Base-by-base conservation (phyloP, 768 basidiomycete genomes). In the Paxillus involutus region DNA sequence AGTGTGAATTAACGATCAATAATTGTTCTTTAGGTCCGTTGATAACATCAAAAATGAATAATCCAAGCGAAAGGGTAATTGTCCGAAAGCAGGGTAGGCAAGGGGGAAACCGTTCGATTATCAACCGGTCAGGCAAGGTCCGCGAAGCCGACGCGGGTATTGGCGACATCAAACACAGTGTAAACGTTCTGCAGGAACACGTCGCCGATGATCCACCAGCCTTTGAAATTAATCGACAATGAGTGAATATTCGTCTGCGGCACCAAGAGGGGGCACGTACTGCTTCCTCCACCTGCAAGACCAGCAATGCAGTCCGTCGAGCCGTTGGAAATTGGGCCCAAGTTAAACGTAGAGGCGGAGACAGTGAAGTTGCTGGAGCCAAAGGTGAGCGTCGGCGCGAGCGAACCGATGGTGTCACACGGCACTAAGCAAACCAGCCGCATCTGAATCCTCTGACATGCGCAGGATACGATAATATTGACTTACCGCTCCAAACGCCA, bases 101-200 rank as follows among this genome's bases (percentile, higher is more conserved):
- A n/a, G 7, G 26, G 1, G 16, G 19, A 14, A 39, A 44, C 3
- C 5, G 46, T 52, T 43, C 19, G 35, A 33, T 13, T 6, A n/a
- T 47, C 33, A 2, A 14, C 37, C 6, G 19, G n/a, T 57, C 37
- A 71, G 19, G 44, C 54, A 42, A 71, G 63, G 50, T 69, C 55
- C 51, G 78, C 78, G 44, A 80, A 79, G 39, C 77, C 75, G 44
- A 79, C 66, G 29, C 68, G 70, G 24, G 51, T 66, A 44, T 71
- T 72, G 5, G 55, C 58, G 11, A 69, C 52, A 26, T 79, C 64
- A 35, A 33, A n/a, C n/a, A n/a, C n/a, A n/a, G n/a, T n/a, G n/a
- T n/a, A n/a, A n/a, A n/a, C n/a, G n/a, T n/a, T n/a, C n/a, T n/a
- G n/a, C n/a, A n/a, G n/a, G n/a, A n/a, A n/a, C n/a, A n/a, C n/a